phyloP scores from a whole-genome alignment of 2,329 filamentous ascomycete genomes.

The Pseudocercospora ulei region DNA sequence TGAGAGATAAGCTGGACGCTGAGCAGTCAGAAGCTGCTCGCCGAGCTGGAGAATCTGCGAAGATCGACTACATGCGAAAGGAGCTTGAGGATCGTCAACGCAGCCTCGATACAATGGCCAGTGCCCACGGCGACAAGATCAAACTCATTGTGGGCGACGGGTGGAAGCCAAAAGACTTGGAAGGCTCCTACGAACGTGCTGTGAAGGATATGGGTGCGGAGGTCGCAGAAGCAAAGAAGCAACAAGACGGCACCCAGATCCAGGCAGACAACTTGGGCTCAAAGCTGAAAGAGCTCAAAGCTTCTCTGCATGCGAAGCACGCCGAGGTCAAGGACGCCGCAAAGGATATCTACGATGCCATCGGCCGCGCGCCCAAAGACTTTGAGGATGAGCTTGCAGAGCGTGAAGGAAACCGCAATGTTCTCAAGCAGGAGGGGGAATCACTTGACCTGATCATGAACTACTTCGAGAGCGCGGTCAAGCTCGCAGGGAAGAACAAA shows the following conservation, averaged over 20 bases:
- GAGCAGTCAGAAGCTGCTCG: conserved; percentile 77
- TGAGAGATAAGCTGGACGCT: conserved; percentile 60
- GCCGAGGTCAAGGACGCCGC: conserved; percentile 48
- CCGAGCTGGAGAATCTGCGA: conserved; percentile 70
- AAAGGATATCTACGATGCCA: conserved; percentile 44
- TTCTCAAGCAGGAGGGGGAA: conserved; percentile 51
- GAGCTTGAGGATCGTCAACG: conserved; percentile 64
- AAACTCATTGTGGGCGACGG: conserved; percentile 51
- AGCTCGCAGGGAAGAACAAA: conserved; percentile 53
- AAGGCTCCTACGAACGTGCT: conserved; percentile 57
- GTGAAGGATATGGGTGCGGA: conserved; percentile 50
- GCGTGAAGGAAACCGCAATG: conserved; percentile 37
- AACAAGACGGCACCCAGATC: conserved; percentile 64
- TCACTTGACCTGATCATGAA: conserved; percentile 20
- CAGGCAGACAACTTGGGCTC: conserved; percentile 63
- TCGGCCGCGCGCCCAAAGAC: conserved; percentile 45
- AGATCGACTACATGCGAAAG: conserved; percentile 72
- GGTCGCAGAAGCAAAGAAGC: conserved; percentile 56
- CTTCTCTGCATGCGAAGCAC: conserved; percentile 55
- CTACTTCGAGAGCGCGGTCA: conserved; percentile 27
- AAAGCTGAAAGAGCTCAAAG: conserved; percentile 55
- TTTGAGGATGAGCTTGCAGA: conserved; percentile 47
- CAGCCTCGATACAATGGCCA: conserved; percentile 66
- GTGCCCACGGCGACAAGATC: conserved; percentile 64
- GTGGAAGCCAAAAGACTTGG: conserved; percentile 63